Conservation (phyloP, 148 eudicot species). For the Silene latifolia region DNA sequence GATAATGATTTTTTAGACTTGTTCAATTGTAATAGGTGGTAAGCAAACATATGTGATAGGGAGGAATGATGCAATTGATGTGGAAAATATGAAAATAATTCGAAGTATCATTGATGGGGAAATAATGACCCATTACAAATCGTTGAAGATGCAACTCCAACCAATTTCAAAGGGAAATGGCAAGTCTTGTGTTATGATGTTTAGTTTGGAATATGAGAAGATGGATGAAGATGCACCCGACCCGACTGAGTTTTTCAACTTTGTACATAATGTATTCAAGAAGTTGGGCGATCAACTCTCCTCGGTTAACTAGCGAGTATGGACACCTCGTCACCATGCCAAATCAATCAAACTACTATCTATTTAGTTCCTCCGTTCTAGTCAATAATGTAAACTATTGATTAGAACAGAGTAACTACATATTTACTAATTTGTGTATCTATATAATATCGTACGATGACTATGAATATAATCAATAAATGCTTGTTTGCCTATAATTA, state of each 20-base stretch:
- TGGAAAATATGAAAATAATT: conserved; percentile 9
- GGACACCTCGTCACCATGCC: not conserved
- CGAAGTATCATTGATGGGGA: conserved; percentile 11
- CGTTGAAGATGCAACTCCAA: not conserved
- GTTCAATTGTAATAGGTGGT: not conserved
- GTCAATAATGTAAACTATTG: too few species aligned
- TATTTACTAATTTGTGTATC: too few species aligned
- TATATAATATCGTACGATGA: too few species aligned
- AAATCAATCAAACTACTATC: not conserved
- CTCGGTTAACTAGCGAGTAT: not conserved
- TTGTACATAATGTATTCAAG: not conserved
- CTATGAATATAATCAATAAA: too few species aligned
- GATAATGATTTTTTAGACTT: too few species aligned
- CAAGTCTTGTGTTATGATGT: conserved; percentile 5
- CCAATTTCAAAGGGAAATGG: conserved; percentile 8
- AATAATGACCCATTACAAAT: conserved; percentile 17
- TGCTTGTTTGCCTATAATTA: too few species aligned
- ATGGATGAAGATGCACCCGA: conserved; percentile 14
- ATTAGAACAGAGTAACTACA: too few species aligned
- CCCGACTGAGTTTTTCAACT: not conserved
- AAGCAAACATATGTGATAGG: not conserved
- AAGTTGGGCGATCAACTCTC: conserved; percentile 2
- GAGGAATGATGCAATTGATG: conserved; percentile 15
- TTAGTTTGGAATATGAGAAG: conserved; percentile 18
- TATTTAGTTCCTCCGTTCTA: too few species aligned